These are phyloP conservation scores for Melampsora larici-populina DNA, from an alignment of 1,284 basidiomycete species.

Conservation along the genomic window DNA sequence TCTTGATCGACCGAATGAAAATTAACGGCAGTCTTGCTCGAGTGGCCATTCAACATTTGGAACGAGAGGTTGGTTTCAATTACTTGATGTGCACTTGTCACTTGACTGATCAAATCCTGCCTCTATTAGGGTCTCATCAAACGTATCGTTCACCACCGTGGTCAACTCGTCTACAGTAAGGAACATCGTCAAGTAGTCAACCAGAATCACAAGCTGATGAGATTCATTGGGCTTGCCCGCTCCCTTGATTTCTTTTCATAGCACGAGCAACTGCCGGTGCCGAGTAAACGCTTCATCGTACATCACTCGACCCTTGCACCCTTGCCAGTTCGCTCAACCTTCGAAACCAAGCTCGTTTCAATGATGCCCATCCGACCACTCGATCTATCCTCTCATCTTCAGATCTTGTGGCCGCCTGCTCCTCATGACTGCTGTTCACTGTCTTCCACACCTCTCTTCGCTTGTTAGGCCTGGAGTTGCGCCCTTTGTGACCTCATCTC, in stretches of 20 bases:
- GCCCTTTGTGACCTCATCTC: too few relatives aligned
- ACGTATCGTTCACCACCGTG: constrained; percentile 90
- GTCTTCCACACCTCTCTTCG: too few relatives aligned
- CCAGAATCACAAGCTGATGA: not conserved
- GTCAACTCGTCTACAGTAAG: constrained; percentile 86
- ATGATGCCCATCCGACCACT: too few relatives aligned
- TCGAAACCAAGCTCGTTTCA: too few relatives aligned
- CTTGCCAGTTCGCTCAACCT: too few relatives aligned
- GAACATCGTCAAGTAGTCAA: not conserved
- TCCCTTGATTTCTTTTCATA: not conserved
- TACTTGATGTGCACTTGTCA: not conserved
- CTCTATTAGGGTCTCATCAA: constrained; percentile 66
- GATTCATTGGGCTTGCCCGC: not conserved
- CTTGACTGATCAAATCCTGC: not conserved
- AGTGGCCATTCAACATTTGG: constrained; percentile 85
- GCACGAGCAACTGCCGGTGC: constrained; percentile 40
- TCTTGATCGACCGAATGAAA: constrained; percentile 95
- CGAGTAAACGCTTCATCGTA: constrained; percentile 6
- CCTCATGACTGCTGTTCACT: too few relatives aligned
- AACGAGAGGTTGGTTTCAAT: constrained; percentile 70
- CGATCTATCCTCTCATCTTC: too few relatives aligned
- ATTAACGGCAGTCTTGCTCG: constrained; percentile 94
- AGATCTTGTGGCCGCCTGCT: too few relatives aligned
- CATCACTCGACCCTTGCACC: not conserved
- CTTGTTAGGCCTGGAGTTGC: too few relatives aligned